Percentiles rank a stretch among this genome's conserved stretches.
phyloP scores from a whole-genome alignment of 352 stramenopile species.

The Phytophthora sansomeana region DNA sequence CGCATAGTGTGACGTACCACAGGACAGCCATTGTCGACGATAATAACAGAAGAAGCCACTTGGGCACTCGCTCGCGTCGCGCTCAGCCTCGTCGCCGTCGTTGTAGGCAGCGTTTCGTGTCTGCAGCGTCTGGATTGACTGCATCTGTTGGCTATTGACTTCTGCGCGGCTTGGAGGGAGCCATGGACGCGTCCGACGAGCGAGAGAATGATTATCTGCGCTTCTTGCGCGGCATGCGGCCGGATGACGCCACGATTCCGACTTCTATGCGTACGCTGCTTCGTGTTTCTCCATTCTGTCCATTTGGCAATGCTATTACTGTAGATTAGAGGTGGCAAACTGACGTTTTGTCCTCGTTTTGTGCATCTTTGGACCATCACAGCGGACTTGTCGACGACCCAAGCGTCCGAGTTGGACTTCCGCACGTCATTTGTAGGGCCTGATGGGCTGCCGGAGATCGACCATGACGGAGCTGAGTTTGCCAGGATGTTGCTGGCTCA shows the following conservation, averaged over 20 bases:
- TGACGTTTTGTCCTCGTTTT: slow-evolving; percentile 2
- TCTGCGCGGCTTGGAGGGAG: neutral
- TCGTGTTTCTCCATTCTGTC: slow-evolving; percentile 6
- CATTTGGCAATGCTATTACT: neutral
- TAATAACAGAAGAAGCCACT: slow-evolving; percentile 7
- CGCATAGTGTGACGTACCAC: neutral
- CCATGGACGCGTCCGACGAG: slow-evolving; percentile 48
- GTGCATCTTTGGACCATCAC: slow-evolving; percentile 3
- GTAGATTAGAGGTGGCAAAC: neutral
- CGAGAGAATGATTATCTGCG: slow-evolving; percentile 82
- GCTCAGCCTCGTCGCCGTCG: slow-evolving; percentile 9
- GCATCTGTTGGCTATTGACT: neutral
- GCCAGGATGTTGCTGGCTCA: slow-evolving; percentile 76
- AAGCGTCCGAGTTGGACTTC: slow-evolving; percentile 78
- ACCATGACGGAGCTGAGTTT: slow-evolving; percentile 74
- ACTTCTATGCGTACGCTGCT: slow-evolving; percentile 49
- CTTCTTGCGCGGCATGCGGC: slow-evolving; percentile 74
- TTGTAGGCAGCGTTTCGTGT: neutral
- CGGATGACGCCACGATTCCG: slow-evolving; percentile 60
- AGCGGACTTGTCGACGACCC: slow-evolving; percentile 64
- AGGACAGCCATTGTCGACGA: neutral
- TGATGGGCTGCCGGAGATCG: slow-evolving; percentile 69
- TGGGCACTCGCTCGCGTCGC: neutral
- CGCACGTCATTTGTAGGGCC: slow-evolving; percentile 69
- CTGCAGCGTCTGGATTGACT: neutral